phyloP scores from a whole-genome alignment of 176 grass and related monocot genomes.

The Alopecurus myosuroides region DNA sequence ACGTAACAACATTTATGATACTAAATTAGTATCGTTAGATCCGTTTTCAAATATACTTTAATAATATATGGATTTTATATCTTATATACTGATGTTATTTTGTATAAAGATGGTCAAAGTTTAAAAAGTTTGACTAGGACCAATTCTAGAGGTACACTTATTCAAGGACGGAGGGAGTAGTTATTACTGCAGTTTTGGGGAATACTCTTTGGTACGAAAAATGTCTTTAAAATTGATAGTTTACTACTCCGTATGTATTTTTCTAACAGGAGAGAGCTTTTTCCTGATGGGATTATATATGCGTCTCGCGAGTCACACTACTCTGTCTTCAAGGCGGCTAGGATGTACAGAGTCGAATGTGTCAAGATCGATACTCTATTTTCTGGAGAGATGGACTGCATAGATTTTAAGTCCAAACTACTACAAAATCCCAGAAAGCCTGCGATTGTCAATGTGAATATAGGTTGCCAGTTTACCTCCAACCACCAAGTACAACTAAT shows the following conservation, averaged over 20 bases:
- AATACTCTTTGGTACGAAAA: neutral
- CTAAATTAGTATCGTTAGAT: too few relatives aligned
- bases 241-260: neutral
- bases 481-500: neutral
- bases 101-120: too few relatives aligned
- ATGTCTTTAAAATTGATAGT: neutral
- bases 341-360: constrained; percentile 47
- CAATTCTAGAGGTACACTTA: too few relatives aligned
- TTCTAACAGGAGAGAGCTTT: constrained; percentile 27
- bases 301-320: constrained; percentile 46
- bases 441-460: constrained; percentile 44
- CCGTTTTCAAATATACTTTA: too few relatives aligned
- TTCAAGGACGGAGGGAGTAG: too few relatives aligned
- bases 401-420: constrained; percentile 19
- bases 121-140: too few relatives aligned
- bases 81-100: too few relatives aligned
- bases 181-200: too few relatives aligned
- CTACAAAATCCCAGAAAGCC: constrained; percentile 13
- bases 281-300: constrained; percentile 40
- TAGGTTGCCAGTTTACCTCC: constrained; percentile 6
- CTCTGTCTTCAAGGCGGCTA: constrained; percentile 48
- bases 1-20: too few relatives aligned
- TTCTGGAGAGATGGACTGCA: constrained; percentile 42
- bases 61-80: too few relatives aligned
- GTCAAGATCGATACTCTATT: constrained; percentile 14